These are phyloP conservation scores for Chloris gayana DNA, from an alignment of 176 grass and related monocot genomes.

Conservation along the genomic window DNA sequence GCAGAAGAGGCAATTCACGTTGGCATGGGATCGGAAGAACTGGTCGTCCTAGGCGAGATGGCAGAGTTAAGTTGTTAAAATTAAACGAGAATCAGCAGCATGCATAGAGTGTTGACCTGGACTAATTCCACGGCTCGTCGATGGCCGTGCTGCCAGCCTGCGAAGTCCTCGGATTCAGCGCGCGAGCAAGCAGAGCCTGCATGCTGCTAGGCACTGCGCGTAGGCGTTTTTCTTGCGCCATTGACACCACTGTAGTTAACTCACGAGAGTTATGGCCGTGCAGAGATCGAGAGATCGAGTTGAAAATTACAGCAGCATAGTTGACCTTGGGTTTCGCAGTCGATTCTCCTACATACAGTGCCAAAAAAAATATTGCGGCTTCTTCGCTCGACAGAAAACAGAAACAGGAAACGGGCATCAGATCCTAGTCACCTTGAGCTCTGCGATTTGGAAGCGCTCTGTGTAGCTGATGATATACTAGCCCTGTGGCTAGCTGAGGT, in stretches of 20 bases:
- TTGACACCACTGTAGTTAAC: background rate
- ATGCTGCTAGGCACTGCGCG: background rate
- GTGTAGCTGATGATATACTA: slow-evolving; percentile 5
- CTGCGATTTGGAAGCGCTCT: background rate
- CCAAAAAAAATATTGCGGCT: background rate
- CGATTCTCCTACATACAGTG: slow-evolving; percentile 15
- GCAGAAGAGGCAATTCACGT: background rate
- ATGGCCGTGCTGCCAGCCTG: background rate
- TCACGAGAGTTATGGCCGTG: background rate
- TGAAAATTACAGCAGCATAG: slow-evolving; percentile 2
- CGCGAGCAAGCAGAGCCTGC: slow-evolving; percentile 4
- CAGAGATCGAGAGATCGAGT: slow-evolving; percentile 1
- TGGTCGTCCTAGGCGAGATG: background rate
- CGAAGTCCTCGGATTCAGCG: slow-evolving; percentile 23
- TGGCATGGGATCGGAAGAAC: background rate
- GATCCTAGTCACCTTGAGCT: slow-evolving; percentile 18
- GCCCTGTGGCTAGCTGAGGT: background rate
- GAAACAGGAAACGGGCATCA: slow-evolving; percentile 21
- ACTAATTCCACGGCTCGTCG: slow-evolving; percentile 21
- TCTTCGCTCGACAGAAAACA: background rate
- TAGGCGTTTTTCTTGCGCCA: background rate
- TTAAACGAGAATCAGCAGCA: background rate
- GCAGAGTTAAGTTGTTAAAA: background rate
- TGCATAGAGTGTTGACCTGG: slow-evolving; percentile 10
- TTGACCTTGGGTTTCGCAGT: slow-evolving; percentile 23